Percentiles rank a stretch among this genome's conserved stretches.
Evolutionary conservation across 2,329 filamentous ascomycete species (phyloP).

Genomic region (Fragosphaeria purpurea): DNA sequence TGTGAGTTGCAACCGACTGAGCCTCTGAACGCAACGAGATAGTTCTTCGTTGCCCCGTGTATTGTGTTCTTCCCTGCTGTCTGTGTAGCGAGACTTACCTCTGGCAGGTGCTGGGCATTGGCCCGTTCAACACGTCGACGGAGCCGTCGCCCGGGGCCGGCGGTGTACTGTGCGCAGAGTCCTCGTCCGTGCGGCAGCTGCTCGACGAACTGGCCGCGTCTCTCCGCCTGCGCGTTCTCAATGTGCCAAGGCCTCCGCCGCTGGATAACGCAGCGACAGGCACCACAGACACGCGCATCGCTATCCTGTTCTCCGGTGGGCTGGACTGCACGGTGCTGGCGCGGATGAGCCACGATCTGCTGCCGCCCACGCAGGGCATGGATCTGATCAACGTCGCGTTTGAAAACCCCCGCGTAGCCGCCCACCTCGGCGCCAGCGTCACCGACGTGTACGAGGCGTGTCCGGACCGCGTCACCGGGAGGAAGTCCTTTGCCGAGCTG

Average conservation of each 20-base stretch:
- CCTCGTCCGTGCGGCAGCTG: slow-evolving; percentile 43
- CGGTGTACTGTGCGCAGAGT: slow-evolving; percentile 26
- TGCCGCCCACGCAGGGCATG: slow-evolving; percentile 59
- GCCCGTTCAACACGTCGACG: slow-evolving; percentile 36
- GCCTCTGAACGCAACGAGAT: too few species aligned
- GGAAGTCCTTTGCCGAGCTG: slow-evolving; percentile 70
- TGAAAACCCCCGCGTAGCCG: slow-evolving; percentile 73
- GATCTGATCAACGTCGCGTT: slow-evolving; percentile 95
- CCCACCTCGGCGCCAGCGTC: slow-evolving; percentile 29
- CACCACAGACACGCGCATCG: slow-evolving; percentile 45
- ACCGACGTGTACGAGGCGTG: slow-evolving; percentile 63
- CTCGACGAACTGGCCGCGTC: slow-evolving; percentile 48
- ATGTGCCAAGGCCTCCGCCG: slow-evolving; percentile 47
- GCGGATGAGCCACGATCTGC: slow-evolving; percentile 64
- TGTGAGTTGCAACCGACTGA: not conserved
- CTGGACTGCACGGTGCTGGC: slow-evolving; percentile 88
- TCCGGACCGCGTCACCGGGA: slow-evolving; percentile 81
- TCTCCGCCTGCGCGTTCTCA: slow-evolving; percentile 51
- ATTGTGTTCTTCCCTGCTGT: not conserved
- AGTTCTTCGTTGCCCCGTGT: too few species aligned
- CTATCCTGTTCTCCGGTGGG: slow-evolving; percentile 86
- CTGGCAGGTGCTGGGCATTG: slow-evolving; percentile 42
- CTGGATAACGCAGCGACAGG: not conserved
- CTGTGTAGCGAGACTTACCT: slow-evolving; percentile 28
- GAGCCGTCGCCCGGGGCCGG: slow-evolving; percentile 22